Conservation (phyloP, 2,329 filamentous ascomycete genomes). For the Alternaria sp. region DNA sequence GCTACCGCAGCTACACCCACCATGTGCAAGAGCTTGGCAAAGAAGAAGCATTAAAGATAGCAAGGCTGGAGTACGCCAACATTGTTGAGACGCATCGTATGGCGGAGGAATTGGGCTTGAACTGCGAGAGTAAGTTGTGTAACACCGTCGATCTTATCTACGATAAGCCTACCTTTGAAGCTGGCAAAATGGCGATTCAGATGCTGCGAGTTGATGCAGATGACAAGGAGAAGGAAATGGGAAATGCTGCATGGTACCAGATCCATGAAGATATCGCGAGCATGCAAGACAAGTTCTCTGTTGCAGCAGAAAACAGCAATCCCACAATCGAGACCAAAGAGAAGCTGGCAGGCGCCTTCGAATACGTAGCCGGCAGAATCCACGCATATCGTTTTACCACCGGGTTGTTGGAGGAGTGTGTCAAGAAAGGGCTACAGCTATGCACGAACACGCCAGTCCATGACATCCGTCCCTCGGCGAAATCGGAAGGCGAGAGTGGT, state of each 20-base stretch:
- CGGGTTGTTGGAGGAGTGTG: conserved; percentile 29
- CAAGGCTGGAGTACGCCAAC: conserved; percentile 49
- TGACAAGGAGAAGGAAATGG: conserved; percentile 28
- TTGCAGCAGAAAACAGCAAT: conserved; percentile 26
- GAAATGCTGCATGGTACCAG: conserved; percentile 38
- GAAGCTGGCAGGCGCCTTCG: conserved; percentile 34
- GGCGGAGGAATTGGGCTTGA: conserved; percentile 53
- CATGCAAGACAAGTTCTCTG: conserved; percentile 24
- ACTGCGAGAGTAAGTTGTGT: conserved; percentile 56
- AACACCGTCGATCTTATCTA: conserved; percentile 66
- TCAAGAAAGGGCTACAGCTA: conserved; percentile 34
- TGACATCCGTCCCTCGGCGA: conserved; percentile 13
- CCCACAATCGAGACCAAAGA: conserved; percentile 20
- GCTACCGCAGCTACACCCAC: conserved; percentile 59
- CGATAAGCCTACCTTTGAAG: conserved; percentile 46
- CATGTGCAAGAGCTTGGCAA: conserved; percentile 56
- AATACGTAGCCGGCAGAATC: conserved; percentile 41
- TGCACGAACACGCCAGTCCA: conserved; percentile 39
- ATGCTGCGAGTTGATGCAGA: conserved; percentile 27
- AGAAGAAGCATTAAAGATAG: conserved; percentile 55
- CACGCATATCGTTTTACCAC: conserved; percentile 44
- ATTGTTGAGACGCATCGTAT: conserved; percentile 64
- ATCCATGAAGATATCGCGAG: conserved; percentile 22
- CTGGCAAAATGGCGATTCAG: conserved; percentile 34
- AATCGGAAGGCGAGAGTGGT: background rate